phyloP scores from a whole-genome alignment of 2,329 filamentous ascomycete species.

The Nemania abortiva region DNA sequence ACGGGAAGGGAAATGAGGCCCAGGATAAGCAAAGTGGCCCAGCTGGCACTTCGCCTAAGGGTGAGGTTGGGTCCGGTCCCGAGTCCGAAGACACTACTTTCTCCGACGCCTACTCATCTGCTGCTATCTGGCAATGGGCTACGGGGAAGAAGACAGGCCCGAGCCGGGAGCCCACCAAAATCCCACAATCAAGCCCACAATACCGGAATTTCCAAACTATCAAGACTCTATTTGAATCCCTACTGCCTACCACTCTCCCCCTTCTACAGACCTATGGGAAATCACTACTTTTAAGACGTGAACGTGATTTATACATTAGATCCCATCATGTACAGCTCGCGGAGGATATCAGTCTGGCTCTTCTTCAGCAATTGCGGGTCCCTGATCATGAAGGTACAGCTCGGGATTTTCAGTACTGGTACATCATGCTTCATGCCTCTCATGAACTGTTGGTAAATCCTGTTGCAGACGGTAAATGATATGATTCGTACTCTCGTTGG shows the following conservation, averaged over 20 bases:
- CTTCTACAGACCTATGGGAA: conserved; percentile 90
- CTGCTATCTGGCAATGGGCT: conserved; percentile 44
- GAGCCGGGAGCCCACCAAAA: conserved; percentile 42
- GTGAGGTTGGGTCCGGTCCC: conserved; percentile 25
- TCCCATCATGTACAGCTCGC: conserved; percentile 68
- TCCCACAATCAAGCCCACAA: conserved; percentile 53
- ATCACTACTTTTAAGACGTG: conserved; percentile 79
- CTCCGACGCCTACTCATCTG: conserved; percentile 44
- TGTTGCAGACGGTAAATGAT: conserved; percentile 49
- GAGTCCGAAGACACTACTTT: conserved; percentile 49
- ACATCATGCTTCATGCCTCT: conserved; percentile 81
- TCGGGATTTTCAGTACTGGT: conserved; percentile 83
- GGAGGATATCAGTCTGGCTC: conserved; percentile 76
- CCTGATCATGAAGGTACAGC: conserved; percentile 61
- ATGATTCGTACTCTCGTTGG: conserved; percentile 25
- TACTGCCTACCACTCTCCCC: conserved; percentile 83
- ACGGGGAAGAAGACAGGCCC: conserved; percentile 37
- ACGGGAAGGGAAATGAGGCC: conserved; percentile 48
- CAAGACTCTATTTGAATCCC: conserved; percentile 79
- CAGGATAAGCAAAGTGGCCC: conserved; percentile 37
- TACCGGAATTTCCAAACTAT: conserved; percentile 82
- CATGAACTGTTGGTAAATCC: conserved; percentile 83
- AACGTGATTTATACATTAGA: conserved; percentile 71
- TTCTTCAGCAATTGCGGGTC: conserved; percentile 74
- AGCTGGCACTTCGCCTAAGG: conserved; percentile 27